phyloP scores from a whole-genome alignment of 108 stramenopile genomes.

The Craspedostauros australis region DNA sequence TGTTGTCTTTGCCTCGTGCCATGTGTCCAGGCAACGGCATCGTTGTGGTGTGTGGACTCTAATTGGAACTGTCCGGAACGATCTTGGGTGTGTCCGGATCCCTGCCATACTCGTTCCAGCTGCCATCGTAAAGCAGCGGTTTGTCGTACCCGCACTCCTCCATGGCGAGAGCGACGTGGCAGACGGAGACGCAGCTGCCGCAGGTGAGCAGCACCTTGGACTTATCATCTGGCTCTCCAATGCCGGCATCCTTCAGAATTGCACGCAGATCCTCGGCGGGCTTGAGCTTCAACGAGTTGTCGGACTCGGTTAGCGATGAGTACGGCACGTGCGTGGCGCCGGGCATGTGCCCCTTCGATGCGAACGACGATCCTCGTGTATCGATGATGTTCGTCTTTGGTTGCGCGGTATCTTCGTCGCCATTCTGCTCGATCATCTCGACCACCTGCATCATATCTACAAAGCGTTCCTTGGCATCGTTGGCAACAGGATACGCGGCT shows the following conservation, averaged over 20 bases:
- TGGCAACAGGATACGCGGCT: conserved; percentile 3
- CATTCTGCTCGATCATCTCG: conserved; percentile 17
- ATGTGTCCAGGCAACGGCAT: too few relatives aligned
- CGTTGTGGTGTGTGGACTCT: too few relatives aligned
- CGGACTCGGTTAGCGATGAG: conserved; percentile 19
- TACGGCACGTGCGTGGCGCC: conserved; percentile 62
- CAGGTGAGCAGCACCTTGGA: conserved; percentile 34
- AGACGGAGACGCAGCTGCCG: conserved; percentile 70
- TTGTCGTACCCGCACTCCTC: conserved; percentile 53
- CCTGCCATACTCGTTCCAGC: conserved; percentile 68
- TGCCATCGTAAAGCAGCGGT: conserved; percentile 60
- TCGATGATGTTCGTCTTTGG: conserved; percentile 38
- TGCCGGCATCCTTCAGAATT: conserved; percentile 28
- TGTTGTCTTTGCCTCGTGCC: too few relatives aligned
- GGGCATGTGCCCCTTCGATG: conserved; percentile 58
- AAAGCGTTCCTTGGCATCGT: conserved; percentile 7
- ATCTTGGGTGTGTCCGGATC: conserved; percentile 47
- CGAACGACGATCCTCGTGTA: conserved; percentile 49
- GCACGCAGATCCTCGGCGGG: conserved; percentile 28
- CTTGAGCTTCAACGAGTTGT: conserved; percentile 31
- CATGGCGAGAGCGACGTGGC: conserved; percentile 49
- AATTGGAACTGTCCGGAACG: too few relatives aligned
- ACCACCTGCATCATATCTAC: conserved; percentile 38
- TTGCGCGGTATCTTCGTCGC: not conserved
- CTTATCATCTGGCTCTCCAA: not conserved